Evolutionary conservation across 2,329 filamentous ascomycete genomes (phyloP).

Genomic region (Penicillium sp.): DNA sequence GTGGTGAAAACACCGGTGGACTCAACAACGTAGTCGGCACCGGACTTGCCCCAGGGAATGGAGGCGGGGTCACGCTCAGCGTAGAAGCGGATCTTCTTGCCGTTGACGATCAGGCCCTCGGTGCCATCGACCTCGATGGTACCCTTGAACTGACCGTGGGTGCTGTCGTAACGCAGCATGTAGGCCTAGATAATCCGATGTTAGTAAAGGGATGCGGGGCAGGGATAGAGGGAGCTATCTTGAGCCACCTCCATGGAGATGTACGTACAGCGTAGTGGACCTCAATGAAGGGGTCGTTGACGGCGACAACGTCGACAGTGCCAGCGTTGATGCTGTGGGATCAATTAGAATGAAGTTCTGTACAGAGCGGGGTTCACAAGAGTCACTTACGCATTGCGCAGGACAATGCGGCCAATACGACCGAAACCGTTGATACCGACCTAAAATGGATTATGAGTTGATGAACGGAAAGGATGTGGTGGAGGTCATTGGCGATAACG

Average conservation of each 20-base stretch:
- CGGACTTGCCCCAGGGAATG: conserved; percentile 88
- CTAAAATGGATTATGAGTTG: conserved; percentile 42
- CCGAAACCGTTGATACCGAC: conserved; percentile 99
- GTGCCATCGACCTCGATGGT: conserved; percentile 69
- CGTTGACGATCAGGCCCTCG: conserved; percentile 80
- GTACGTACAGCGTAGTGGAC: conserved; percentile 89
- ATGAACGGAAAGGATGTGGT: neutral
- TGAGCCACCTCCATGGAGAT: neutral
- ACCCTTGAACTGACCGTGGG: conserved; percentile 96
- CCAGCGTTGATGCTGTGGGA: conserved; percentile 70
- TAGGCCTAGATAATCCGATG: conserved; percentile 66
- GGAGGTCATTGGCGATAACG: neutral
- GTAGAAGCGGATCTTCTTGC: conserved; percentile 95
- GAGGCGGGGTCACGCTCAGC: conserved; percentile 81
- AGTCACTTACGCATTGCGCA: conserved; percentile 82
- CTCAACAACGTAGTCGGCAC: conserved; percentile 93
- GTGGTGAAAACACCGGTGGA: conserved; percentile 99
- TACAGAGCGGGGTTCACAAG: neutral
- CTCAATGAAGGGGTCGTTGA: conserved; percentile 99
- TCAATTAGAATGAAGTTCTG: conserved; percentile 16
- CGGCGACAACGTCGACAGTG: conserved; percentile 88
- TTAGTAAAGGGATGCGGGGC: neutral
- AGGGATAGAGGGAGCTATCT: no score
- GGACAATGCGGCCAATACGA: conserved; percentile 98
- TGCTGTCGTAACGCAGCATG: conserved; percentile 99